Conservation (phyloP, 805 yeast genomes). For the Candida dendrica region DNA sequence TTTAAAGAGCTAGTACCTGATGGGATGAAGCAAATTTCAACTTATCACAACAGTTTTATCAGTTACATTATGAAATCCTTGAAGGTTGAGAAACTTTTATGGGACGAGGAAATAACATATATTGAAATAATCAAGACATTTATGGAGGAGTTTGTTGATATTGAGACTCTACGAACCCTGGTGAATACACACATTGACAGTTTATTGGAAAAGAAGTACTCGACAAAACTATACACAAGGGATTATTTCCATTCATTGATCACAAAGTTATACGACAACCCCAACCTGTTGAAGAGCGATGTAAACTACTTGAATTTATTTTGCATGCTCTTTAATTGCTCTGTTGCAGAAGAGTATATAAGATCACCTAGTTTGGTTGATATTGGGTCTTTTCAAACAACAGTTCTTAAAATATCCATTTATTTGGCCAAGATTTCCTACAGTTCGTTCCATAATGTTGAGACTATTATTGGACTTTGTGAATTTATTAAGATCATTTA, state of each 20-base stretch:
- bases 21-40: too few relatives aligned
- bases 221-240: neutral
- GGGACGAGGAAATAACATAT: neutral
- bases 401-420: neutral
- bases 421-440: neutral
- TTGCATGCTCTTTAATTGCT: neutral
- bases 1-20: neutral
- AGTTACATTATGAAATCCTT: neutral
- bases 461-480: neutral
- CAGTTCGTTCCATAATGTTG: neutral
- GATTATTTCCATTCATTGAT: neutral
- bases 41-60: neutral
- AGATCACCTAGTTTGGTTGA: neutral
- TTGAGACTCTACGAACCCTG: neutral
- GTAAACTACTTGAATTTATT: neutral
- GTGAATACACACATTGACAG: neutral
- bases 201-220: neutral
- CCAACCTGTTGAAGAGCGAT: neutral
- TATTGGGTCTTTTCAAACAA: neutral
- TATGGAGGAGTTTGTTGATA: neutral
- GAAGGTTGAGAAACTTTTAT: neutral
- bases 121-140: neutral
- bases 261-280: neutral
- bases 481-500: neutral
- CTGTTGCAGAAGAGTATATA: neutral